Evolutionary conservation across 306 rosid species (phyloP), one percentile per base, ranked within the genome.

Genomic region (Cicer pinnatifidum): DNA sequence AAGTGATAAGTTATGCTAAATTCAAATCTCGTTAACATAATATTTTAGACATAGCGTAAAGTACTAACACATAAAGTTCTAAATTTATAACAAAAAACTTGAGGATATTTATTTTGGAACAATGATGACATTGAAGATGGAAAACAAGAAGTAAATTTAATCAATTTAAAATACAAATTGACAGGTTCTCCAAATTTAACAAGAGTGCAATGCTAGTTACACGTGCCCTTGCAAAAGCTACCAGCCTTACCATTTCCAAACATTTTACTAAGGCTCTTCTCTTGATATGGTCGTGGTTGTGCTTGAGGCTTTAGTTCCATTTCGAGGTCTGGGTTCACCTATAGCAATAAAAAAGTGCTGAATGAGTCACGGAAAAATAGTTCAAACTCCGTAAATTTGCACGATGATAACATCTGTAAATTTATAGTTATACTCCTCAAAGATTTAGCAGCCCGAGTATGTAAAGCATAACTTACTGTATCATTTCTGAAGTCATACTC

Each of bases 401-500:
- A 64, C 61, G 51, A 59, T 15, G 38, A 68, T 62, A 37, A 50
- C 54, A 68, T 67, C 41, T 72, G 6, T 67, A 59, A 80, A 44
- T 12, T 46, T 9, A 23, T 12, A 38, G 40, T 47, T 69, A 54
- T 50, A 72, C 41, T 65, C 52, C 75, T 69, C 38, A 10, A 16
- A 13, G 38, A 56, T 72, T 44, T 78, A 11, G 65, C 59, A 57
- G 40, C 45, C 47, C 63, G 23, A 17, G 48, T 43, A 35, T n/a
- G 43, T 76, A 81, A 67, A 40, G 50, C 69, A 77, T 51, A 69
- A 85, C 94, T 91, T 77, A 91, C 98, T 0, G 96, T 91, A 82
- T 94, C 98, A 54, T 93, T 93, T 88, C 96, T 85, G 86, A 93
- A 93, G 86, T 93, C 98, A 46, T 93, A 93, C 89, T 91, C 98